A percentile compares a stretch with the other conserved stretches of the same genome.
phyloP scores from a whole-genome alignment of 495 filamentous ascomycete species.

The Penicillium silybi region DNA sequence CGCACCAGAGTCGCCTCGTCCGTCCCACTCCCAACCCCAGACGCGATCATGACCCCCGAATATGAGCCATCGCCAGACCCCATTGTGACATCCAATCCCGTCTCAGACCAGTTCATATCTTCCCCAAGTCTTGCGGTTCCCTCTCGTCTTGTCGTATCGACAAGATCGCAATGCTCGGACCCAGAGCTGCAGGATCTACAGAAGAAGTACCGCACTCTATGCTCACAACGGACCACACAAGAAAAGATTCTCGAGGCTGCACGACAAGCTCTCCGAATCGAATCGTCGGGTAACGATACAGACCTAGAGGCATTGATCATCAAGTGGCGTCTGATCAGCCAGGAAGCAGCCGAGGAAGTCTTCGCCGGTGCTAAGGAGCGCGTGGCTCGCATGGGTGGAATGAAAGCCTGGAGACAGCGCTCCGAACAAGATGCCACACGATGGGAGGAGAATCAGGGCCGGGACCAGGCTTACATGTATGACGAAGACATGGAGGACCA shows the following conservation, averaged over 20 bases:
- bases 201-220: constrained; percentile 31
- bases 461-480: constrained; percentile 17
- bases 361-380: constrained; percentile 41
- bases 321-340: constrained; percentile 46
- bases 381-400: constrained; percentile 52
- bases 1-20: constrained; percentile 21
- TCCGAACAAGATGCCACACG: constrained; percentile 36
- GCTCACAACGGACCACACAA: constrained; percentile 28
- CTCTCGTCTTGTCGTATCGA: background rate
- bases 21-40: background rate
- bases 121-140: background rate
- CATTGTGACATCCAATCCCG: background rate
- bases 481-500: background rate
- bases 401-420: constrained; percentile 49
- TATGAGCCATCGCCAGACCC: background rate
- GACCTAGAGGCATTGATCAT: constrained; percentile 47
- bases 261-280: constrained; percentile 48
- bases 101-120: background rate
- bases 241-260: constrained; percentile 43
- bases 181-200: constrained; percentile 27
- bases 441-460: constrained; percentile 23
- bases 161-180: constrained; percentile 10
- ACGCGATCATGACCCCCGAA: background rate
- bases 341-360: constrained; percentile 51
- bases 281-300: constrained; percentile 38